These are phyloP conservation scores for Metschnikowia arizonensis DNA, from an alignment of 805 yeast genomes.

Conservation along the genomic window DNA sequence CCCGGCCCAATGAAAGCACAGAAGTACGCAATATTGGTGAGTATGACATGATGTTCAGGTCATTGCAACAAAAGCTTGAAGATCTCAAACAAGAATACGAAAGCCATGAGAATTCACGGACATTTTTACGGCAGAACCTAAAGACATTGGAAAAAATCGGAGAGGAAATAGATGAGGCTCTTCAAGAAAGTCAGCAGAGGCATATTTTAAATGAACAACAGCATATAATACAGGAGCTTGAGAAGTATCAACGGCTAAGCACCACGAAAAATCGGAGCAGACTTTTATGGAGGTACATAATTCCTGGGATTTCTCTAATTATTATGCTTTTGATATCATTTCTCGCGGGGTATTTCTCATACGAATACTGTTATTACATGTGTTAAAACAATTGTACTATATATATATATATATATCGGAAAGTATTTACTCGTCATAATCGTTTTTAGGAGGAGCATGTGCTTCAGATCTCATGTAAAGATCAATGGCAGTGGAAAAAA, in stretches of 20 bases:
- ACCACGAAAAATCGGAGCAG: neutral
- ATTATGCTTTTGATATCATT: constrained; percentile 21
- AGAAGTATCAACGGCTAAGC: constrained; percentile 19
- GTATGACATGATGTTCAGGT: constrained; percentile 7
- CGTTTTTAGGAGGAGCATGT: constrained; percentile 72
- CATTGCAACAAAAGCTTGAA: constrained; percentile 11
- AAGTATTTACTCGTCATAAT: constrained; percentile 64
- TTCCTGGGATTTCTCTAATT: neutral
- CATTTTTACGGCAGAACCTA: constrained; percentile 7
- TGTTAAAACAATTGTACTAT: constrained; percentile 22
- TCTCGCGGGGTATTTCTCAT: constrained; percentile 29
- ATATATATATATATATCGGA: constrained; percentile 10
- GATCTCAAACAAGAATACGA: constrained; percentile 7
- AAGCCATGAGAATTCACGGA: neutral
- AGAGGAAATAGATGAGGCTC: constrained; percentile 7
- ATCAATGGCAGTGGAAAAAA: constrained; percentile 72
- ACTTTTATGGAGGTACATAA: constrained; percentile 8
- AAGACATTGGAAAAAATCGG: constrained; percentile 7
- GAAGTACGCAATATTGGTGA: neutral
- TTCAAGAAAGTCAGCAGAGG: constrained; percentile 12
- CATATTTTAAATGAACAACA: constrained; percentile 10
- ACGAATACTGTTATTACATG: constrained; percentile 40
- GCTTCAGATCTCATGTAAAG: constrained; percentile 19
- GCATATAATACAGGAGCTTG: constrained; percentile 23
- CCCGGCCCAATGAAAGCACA: neutral